Base-by-base conservation (phyloP, 2,329 filamentous ascomycete genomes). In the Septoria petroselini region DNA sequence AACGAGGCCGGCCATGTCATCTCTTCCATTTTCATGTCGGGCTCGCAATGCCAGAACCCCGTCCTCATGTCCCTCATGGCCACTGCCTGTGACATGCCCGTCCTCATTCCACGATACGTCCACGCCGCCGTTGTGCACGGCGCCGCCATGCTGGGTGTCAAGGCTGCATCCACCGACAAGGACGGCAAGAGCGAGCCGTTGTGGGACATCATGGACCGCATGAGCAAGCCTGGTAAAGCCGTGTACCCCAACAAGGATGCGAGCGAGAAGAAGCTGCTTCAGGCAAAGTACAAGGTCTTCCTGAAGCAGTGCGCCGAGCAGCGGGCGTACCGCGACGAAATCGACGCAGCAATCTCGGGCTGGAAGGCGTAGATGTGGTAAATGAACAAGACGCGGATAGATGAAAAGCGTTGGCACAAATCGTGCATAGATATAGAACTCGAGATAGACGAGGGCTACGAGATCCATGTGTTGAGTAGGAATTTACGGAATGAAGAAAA, bases 61-160 rank as follows among this genome's bases (percentile, higher is more conserved):
- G 82, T 97, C 53, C 77, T 98, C 48, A 95, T 98, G 85, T 80
- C 83, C 50, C 81, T 98, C 12, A 86, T 98, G 62, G 90, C 93
- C 11, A 93, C 91, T 0, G 86, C 86, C 0, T 97, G 91, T 71
- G 78, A 83, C 60, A 91, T 95, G 84, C 91, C 91, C 1, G 91
- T 98, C 15, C 75, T 96, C 30, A 95, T 97, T 48, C 93, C 93
- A 0, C 81, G 86, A 43, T 97, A 98, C 64, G 89, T 96, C 52
- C 88, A 95, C 66, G 91, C 91, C 1, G 93, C 93, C 4, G 93
- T 98, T 5, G 91, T 95, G 19, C 91, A 97, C 66, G 93, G 93
- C n/a, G 93, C 93, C 6, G 93, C 93, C 50, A 98, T 98, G 91
- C 78, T 98, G 18, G 93, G 93, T 31, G 93, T 90, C 51, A 97